Conservation (phyloP, 1,284 basidiomycete species). For the Heliocybe sulcata region DNA sequence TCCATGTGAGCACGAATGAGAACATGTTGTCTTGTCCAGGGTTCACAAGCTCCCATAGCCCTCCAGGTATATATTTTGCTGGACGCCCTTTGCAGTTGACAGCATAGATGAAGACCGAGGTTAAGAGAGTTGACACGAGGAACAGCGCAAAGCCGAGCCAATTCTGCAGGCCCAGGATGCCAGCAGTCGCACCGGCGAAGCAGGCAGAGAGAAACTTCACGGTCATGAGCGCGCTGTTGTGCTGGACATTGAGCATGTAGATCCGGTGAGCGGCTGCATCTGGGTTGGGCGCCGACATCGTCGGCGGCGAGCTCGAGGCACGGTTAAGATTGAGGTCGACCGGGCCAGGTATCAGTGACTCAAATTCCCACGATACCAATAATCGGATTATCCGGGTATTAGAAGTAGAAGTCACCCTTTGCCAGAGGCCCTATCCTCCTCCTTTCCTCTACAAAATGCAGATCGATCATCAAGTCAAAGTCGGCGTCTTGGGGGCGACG, state of each 20-base stretch:
- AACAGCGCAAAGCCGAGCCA: slow-evolving; percentile 78
- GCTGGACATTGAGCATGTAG: slow-evolving; percentile 64
- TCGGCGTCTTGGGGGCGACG: slow-evolving; percentile 94
- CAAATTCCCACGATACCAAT: not conserved
- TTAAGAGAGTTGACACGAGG: slow-evolving; percentile 56
- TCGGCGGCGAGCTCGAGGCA: not conserved
- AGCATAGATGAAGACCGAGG: slow-evolving; percentile 54
- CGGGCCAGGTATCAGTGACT: not conserved
- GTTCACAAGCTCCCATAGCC: slow-evolving; percentile 60
- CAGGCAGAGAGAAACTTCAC: slow-evolving; percentile 76
- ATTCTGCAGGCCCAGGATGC: slow-evolving; percentile 82
- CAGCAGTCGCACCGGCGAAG: slow-evolving; percentile 79
- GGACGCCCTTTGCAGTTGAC: slow-evolving; percentile 65
- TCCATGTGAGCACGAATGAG: slow-evolving; percentile 86
- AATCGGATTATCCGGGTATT: not conserved
- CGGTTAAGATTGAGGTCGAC: no score
- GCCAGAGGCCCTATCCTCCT: not conserved
- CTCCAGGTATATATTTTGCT: slow-evolving; percentile 51
- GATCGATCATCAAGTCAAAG: slow-evolving; percentile 47
- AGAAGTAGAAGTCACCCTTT: not conserved
- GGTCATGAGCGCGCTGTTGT: slow-evolving; percentile 57
- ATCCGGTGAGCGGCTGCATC: slow-evolving; percentile 42
- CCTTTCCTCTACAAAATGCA: slow-evolving; percentile 6
- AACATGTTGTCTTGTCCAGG: slow-evolving; percentile 83
- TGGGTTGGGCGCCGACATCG: slow-evolving; percentile 1